Conservation (phyloP, 495 filamentous ascomycete genomes). For the Trichoderma virens region DNA sequence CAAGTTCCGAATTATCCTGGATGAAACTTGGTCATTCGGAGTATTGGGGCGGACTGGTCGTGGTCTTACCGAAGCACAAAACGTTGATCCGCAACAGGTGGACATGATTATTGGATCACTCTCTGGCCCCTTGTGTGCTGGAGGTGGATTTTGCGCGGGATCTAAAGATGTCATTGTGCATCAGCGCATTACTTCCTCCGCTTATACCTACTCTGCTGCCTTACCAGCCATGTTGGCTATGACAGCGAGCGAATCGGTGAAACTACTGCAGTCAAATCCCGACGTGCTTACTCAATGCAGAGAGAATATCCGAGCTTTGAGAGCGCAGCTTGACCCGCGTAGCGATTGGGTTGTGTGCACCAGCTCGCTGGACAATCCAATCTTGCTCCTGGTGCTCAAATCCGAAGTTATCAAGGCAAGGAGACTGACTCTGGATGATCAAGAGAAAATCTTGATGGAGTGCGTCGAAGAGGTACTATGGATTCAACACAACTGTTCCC, state of each 20-base stretch:
- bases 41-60: conserved; percentile 85
- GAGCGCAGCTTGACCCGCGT: conserved; percentile 78
- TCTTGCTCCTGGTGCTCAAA: conserved; percentile 81
- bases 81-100: conserved; percentile 81
- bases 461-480: conserved; percentile 86
- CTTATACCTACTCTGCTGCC: conserved; percentile 93
- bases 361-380: conserved; percentile 74
- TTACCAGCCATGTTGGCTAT: conserved; percentile 89
- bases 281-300: conserved; percentile 67
- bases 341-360: conserved; percentile 89
- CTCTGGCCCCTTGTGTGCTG: conserved; percentile 80
- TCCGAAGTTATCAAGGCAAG: conserved; percentile 68
- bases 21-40: conserved; percentile 95
- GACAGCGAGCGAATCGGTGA: conserved; percentile 84
- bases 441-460: conserved; percentile 82
- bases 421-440: conserved; percentile 59
- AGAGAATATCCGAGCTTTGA: conserved; percentile 74
- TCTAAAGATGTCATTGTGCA: conserved; percentile 86
- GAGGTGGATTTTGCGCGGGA: conserved; percentile 92
- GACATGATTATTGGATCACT: conserved; percentile 96
- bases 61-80: conserved; percentile 89
- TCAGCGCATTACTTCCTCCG: conserved; percentile 80
- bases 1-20: conserved; percentile 95
- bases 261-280: conserved; percentile 73
- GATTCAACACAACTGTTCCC: no score